Evolutionary conservation across 1,284 basidiomycete genomes (phyloP).

Genomic region (Sporisorium iseilematis-ciliati): DNA sequence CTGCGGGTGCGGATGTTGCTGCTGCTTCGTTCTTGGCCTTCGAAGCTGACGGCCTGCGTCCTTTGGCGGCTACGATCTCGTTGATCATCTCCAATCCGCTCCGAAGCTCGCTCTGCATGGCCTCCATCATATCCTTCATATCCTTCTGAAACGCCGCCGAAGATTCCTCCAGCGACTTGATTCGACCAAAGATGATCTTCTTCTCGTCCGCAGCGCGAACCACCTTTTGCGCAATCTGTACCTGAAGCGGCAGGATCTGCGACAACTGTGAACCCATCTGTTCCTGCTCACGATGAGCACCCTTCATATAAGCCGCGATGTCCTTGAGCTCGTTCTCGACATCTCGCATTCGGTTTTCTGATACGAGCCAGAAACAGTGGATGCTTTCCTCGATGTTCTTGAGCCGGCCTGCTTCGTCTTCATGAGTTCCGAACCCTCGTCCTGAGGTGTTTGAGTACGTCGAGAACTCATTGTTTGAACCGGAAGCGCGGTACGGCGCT

Average conservation of each 20-base stretch:
- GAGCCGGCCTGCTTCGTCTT: constrained; percentile 1
- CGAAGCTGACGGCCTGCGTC: not conserved
- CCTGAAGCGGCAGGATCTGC: constrained; percentile 23
- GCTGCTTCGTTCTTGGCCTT: constrained; percentile 7
- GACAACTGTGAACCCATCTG: constrained; percentile 1
- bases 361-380: constrained; percentile 34
- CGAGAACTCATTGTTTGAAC: not conserved
- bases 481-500: not conserved
- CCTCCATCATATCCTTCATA: constrained; percentile 17
- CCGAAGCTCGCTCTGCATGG: constrained; percentile 16
- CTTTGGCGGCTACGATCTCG: constrained; percentile 5
- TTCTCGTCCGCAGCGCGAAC: constrained; percentile 21
- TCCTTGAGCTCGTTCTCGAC: constrained; percentile 23
- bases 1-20: not conserved
- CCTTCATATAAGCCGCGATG: not conserved
- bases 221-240: constrained; percentile 20
- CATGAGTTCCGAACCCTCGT: not conserved
- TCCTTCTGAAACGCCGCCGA: constrained; percentile 9
- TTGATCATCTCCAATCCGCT: constrained; percentile 11
- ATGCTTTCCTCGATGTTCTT: constrained; percentile 22
- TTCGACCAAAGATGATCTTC: constrained; percentile 18
- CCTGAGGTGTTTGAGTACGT: not conserved
- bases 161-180: constrained; percentile 27
- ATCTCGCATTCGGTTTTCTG: constrained; percentile 19
- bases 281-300: constrained; percentile 9